phyloP scores from a whole-genome alignment of 306 rosid species.

The Alnus rubra region DNA sequence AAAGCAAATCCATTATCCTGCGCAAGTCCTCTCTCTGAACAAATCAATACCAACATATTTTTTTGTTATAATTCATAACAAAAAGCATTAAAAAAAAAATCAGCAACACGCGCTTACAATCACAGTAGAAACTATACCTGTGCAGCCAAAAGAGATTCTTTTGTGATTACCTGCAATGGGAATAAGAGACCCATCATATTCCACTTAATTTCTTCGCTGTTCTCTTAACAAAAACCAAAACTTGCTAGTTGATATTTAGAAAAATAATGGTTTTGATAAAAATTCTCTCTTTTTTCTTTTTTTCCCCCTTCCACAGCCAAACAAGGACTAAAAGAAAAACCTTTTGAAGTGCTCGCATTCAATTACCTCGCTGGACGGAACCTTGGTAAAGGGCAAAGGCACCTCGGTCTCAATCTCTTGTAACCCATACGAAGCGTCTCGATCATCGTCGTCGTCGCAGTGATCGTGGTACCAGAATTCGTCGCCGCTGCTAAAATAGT shows the following conservation, averaged over 20 bases:
- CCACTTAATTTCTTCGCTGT: too few relatives aligned
- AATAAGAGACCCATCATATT: too few relatives aligned
- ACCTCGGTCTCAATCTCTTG: slow-evolving; percentile 14
- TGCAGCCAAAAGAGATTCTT: slow-evolving; percentile 30
- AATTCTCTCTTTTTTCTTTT: too few relatives aligned
- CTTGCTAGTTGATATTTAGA: too few relatives aligned
- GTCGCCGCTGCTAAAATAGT: slow-evolving; percentile 11
- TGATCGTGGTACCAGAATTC: slow-evolving; percentile 13
- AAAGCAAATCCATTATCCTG: slow-evolving; percentile 39
- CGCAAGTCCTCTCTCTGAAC: slow-evolving; percentile 37
- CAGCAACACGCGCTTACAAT: not conserved
- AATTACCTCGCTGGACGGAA: slow-evolving; percentile 21
- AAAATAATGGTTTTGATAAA: too few relatives aligned
- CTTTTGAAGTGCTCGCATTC: too few relatives aligned
- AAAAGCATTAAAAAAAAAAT: not conserved
- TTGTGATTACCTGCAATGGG: slow-evolving; percentile 29
- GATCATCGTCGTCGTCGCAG: slow-evolving; percentile 7
- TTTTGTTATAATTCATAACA: not conserved
- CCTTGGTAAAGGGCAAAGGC: not conserved
- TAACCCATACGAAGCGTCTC: slow-evolving; percentile 6
- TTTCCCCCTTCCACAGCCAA: too few relatives aligned
- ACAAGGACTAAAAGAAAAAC: too few relatives aligned
- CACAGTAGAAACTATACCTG: slow-evolving; percentile 23
- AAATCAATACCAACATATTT: not conserved
- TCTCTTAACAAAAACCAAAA: too few relatives aligned